These are phyloP conservation scores for Phytophthora melonis DNA, from an alignment of 352 stramenopile genomes.

Conservation along the genomic window DNA sequence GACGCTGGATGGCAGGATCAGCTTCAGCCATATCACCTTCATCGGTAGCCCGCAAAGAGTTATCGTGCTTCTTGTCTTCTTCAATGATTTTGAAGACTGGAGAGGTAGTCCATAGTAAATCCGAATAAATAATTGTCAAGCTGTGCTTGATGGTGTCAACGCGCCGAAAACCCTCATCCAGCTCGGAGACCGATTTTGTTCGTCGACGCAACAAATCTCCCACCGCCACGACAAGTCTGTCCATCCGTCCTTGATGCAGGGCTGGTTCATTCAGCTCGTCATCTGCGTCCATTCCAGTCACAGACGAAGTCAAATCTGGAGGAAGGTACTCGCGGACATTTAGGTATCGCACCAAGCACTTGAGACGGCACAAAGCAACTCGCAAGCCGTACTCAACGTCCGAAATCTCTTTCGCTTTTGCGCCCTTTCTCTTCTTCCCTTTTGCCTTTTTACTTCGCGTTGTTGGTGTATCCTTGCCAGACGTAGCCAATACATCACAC, in stretches of 20 bases:
- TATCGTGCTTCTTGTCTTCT: constrained; percentile 39
- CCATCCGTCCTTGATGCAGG: constrained; percentile 43
- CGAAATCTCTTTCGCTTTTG: constrained; percentile 58
- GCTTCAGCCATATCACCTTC: constrained; percentile 12
- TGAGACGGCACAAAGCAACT: constrained; percentile 63
- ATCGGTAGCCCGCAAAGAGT: constrained; percentile 2
- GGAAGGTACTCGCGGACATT: constrained; percentile 74
- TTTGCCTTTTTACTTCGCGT: constrained; percentile 43
- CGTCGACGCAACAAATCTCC: constrained; percentile 59
- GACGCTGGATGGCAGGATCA: constrained; percentile 19
- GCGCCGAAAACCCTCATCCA: constrained; percentile 65
- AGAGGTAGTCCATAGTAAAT: constrained; percentile 78
- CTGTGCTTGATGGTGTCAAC: constrained; percentile 72
- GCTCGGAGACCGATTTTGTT: constrained; percentile 50
- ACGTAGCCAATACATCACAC: constrained; percentile 26
- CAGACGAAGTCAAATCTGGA: constrained; percentile 29
- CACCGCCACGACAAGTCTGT: constrained; percentile 44
- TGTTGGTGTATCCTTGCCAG: constrained; percentile 20
- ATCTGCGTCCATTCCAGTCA: constrained; percentile 4
- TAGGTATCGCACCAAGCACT: constrained; percentile 69
- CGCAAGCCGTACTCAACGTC: constrained; percentile 80
- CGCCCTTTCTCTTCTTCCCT: constrained; percentile 40
- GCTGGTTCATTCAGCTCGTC: neutral
- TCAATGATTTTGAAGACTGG: constrained; percentile 66
- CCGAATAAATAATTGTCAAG: constrained; percentile 74